Percentiles rank a stretch among this genome's conserved stretches.
Conservation (phyloP, 371 early-diverging fungal genomes). For the Mortierella sp. region DNA sequence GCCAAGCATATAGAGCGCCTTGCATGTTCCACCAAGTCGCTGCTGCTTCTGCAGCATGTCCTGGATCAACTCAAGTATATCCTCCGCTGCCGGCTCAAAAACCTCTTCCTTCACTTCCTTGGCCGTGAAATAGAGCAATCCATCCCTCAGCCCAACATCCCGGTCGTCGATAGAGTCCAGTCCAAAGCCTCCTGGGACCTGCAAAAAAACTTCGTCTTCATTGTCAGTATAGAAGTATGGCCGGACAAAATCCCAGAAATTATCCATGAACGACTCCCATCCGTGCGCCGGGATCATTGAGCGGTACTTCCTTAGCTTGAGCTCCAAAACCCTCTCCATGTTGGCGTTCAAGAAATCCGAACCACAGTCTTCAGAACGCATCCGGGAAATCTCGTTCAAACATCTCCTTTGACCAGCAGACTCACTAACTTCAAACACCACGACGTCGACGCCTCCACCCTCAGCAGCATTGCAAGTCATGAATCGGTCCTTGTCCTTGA, state of each 20-base stretch:
- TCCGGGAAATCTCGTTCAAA: conserved; percentile 66
- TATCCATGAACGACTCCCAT: conserved; percentile 68
- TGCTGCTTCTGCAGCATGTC: conserved; percentile 65
- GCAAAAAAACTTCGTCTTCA: conserved; percentile 61
- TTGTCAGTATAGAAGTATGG: conserved; percentile 66
- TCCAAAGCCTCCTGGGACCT: conserved; percentile 59
- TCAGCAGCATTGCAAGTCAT: conserved; percentile 75
- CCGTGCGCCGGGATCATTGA: conserved; percentile 65
- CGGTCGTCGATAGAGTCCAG: conserved; percentile 61
- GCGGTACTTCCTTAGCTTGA: conserved; percentile 64
- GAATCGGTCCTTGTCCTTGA: conserved; percentile 64
- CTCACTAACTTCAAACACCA: conserved; percentile 58
- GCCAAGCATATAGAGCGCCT: conserved; percentile 65
- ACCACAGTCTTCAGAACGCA: conserved; percentile 69
- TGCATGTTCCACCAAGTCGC: conserved; percentile 18
- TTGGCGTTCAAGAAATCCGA: conserved; percentile 69
- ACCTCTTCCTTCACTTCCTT: conserved; percentile 59
- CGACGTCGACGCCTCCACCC: conserved; percentile 73
- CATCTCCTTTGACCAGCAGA: conserved; percentile 41
- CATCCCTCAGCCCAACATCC: conserved; percentile 66
- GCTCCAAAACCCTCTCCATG: conserved; percentile 64
- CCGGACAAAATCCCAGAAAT: conserved; percentile 62
- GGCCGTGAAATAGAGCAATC: conserved; percentile 59
- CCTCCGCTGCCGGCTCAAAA: conserved; percentile 72
- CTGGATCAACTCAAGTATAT: conserved; percentile 68